These are phyloP conservation scores for Mucor sp. DNA, from an alignment of 371 early-diverging fungal genomes.

Conservation along the genomic window DNA sequence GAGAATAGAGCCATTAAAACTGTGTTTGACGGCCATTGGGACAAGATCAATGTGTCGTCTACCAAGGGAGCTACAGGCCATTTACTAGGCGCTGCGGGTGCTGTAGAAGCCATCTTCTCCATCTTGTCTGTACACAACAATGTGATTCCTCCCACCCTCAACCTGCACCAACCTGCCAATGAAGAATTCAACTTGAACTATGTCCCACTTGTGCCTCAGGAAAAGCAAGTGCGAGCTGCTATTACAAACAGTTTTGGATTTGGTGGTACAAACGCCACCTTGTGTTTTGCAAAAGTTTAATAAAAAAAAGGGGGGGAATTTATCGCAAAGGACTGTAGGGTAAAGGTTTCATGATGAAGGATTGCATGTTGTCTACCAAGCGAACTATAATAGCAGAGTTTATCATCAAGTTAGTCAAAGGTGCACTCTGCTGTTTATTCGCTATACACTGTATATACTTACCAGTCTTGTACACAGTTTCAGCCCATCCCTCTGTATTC, in stretches of 20 bases:
- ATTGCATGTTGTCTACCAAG: conserved; percentile 82
- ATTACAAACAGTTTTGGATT: conserved; percentile 96
- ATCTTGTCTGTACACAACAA: conserved; percentile 72
- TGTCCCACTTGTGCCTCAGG: conserved; percentile 68
- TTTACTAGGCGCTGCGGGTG: conserved; percentile 93
- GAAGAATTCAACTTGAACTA: conserved; percentile 79
- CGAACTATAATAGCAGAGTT: too few species aligned
- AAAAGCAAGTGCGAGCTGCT: conserved; percentile 64
- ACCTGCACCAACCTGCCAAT: conserved; percentile 62
- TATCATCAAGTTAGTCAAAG: too few species aligned
- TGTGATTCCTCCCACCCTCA: conserved; percentile 84
- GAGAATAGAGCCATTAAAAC: conserved; percentile 80
- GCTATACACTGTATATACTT: too few species aligned
- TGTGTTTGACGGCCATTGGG: conserved; percentile 67
- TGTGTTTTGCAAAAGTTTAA: conserved; percentile 67
- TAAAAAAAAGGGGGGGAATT: neutral
- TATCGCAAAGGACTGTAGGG: conserved; percentile 76
- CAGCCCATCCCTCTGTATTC: conserved; percentile 93
- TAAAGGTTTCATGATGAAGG: conserved; percentile 82
- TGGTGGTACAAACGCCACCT: conserved; percentile 93
- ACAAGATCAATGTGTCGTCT: conserved; percentile 76
- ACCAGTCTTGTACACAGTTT: conserved; percentile 91
- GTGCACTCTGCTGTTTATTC: too few species aligned
- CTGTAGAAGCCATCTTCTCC: conserved; percentile 92
- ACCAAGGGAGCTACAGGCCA: conserved; percentile 94